phyloP scores from a whole-genome alignment of 2,329 filamentous ascomycete species.

The Nemania diffusa region DNA sequence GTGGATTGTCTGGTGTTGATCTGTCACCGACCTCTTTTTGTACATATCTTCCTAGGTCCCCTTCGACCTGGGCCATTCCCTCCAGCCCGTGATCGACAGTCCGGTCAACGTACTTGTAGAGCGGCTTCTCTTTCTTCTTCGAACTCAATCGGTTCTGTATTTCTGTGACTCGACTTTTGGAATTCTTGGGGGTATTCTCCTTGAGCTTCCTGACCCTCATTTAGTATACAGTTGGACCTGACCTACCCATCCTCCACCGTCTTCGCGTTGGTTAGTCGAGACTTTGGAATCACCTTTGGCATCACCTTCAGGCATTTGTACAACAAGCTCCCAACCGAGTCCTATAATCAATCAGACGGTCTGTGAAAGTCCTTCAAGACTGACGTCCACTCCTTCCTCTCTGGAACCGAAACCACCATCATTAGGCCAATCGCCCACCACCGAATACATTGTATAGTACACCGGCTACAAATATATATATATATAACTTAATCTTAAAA shows the following conservation, averaged over 20 bases:
- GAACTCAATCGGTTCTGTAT: constrained; percentile 50
- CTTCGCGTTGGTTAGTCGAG: constrained; percentile 41
- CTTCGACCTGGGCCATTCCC: constrained; percentile 50
- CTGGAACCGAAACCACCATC: constrained; percentile 51
- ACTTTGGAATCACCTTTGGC: constrained; percentile 42
- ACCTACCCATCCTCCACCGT: constrained; percentile 34
- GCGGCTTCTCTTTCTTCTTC: constrained; percentile 50
- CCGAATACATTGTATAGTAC: constrained; percentile 47
- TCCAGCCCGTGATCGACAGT: constrained; percentile 51
- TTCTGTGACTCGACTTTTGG: constrained; percentile 50
- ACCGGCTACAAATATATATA: constrained; percentile 40
- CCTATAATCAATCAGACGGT: constrained; percentile 46
- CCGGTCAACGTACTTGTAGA: constrained; percentile 47
- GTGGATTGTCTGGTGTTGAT: constrained; percentile 55
- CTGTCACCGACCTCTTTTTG: constrained; percentile 47
- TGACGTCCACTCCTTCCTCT: constrained; percentile 50
- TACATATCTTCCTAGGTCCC: constrained; percentile 50
- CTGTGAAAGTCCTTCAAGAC: constrained; percentile 41
- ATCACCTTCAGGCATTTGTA: constrained; percentile 45
- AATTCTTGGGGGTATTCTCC: constrained; percentile 42
- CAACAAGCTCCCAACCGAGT: constrained; percentile 46
- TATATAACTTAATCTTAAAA: constrained; percentile 50
- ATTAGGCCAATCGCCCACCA: constrained; percentile 49
- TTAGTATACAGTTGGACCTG: constrained; percentile 46
- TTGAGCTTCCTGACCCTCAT: constrained; percentile 51